A percentile compares a stretch with the other conserved stretches of the same genome.
Conservation (phyloP, 73 alveolate genomes). For the Stentor roeselii region DNA sequence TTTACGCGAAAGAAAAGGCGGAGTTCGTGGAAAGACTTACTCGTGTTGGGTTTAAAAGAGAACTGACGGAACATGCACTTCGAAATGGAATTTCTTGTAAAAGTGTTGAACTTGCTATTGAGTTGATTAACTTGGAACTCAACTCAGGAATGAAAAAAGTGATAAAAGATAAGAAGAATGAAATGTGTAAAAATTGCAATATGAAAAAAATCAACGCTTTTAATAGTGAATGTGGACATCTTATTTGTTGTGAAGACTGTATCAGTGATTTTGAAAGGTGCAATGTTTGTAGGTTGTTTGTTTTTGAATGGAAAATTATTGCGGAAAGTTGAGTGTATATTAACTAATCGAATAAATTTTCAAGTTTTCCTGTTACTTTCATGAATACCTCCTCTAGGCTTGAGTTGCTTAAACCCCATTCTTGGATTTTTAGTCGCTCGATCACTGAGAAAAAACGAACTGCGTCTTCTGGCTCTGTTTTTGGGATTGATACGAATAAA, state of each 20-base stretch:
- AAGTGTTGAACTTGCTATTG: background rate
- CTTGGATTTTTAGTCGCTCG: conserved; percentile 47
- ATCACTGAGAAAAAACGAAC: background rate
- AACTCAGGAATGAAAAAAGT: background rate
- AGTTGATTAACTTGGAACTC: background rate
- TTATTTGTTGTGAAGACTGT: background rate
- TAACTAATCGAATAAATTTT: too few relatives aligned
- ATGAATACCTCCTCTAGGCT: conserved; percentile 85
- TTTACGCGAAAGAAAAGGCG: background rate
- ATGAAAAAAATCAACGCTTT: background rate
- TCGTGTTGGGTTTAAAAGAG: background rate
- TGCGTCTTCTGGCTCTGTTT: conserved; percentile 15
- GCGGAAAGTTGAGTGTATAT: too few relatives aligned
- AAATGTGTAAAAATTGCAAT: background rate
- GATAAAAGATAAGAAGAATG: background rate
- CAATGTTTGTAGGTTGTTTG: background rate
- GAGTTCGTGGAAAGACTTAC: background rate
- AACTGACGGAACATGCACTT: background rate
- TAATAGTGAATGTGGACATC: background rate
- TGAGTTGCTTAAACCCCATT: conserved; percentile 82
- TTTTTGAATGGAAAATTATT: background rate
- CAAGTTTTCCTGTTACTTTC: conserved; percentile 41
- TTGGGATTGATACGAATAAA: background rate
- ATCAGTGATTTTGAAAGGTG: background rate
- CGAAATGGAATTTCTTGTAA: background rate